phyloP scores from a whole-genome alignment of 495 filamentous ascomycete species.

The Annulohypoxylon nitens region DNA sequence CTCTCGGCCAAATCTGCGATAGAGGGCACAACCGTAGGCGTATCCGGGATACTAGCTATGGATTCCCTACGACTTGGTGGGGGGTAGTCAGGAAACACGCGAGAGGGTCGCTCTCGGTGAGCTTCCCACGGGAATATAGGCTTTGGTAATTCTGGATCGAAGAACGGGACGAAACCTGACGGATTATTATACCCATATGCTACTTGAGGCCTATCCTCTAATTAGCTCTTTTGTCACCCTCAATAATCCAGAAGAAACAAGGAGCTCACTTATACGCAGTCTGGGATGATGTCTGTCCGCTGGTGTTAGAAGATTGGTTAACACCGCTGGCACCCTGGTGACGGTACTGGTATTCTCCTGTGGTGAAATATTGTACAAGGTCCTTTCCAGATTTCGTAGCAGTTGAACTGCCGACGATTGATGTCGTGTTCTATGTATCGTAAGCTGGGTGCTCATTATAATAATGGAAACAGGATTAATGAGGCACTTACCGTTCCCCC shows the following conservation, averaged over 20 bases:
- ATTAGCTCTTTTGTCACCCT: conserved; percentile 37
- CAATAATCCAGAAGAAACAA: not conserved
- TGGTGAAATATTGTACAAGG: conserved; percentile 65
- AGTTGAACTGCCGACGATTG: conserved; percentile 2
- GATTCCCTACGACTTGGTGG: not conserved
- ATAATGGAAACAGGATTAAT: not conserved
- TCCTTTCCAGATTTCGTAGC: conserved; percentile 28
- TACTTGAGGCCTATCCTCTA: conserved; percentile 70
- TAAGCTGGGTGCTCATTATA: conserved; percentile 10
- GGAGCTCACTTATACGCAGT: conserved; percentile 56
- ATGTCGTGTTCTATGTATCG: conserved; percentile 28
- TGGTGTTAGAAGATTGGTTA: conserved; percentile 44
- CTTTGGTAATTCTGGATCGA: conserved; percentile 70
- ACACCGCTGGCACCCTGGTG: conserved; percentile 32
- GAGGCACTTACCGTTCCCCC: conserved; percentile 63
- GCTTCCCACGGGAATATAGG: conserved; percentile 91
- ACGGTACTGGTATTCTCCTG: conserved; percentile 66
- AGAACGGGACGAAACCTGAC: conserved; percentile 74
- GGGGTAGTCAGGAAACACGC: conserved; percentile 71
- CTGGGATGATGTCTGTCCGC: conserved; percentile 48
- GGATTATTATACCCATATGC: conserved; percentile 82
- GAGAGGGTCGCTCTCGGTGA: conserved; percentile 72
- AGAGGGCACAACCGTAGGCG: conserved; percentile 49
- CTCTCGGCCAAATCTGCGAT: conserved; percentile 52
- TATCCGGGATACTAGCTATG: conserved; percentile 7